A percentile compares a stretch with the other conserved stretches of the same genome.
Conservation (phyloP, 176 grass and related monocot genomes). For the Elaeis guineensis region DNA sequence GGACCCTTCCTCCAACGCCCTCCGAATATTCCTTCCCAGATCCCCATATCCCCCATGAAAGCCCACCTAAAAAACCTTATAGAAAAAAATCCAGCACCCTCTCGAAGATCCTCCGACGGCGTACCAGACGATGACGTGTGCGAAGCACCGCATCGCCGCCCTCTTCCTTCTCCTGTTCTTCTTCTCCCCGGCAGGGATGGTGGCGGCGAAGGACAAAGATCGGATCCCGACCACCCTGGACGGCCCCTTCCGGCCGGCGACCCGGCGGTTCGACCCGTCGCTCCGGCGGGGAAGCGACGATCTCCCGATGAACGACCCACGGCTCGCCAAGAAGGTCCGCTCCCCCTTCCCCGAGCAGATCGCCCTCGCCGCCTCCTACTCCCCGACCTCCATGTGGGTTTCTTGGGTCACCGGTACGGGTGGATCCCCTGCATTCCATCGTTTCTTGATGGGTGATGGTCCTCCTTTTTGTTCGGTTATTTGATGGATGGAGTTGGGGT, state of each 20-base stretch:
- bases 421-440: background rate
- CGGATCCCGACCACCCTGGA: slow-evolving; percentile 72
- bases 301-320: slow-evolving; percentile 47
- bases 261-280: slow-evolving; percentile 44
- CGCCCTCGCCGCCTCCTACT: slow-evolving; percentile 51
- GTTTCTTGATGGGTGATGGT: no score
- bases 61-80: no score
- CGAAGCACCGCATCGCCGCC: background rate
- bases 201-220: slow-evolving; percentile 6
- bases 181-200: background rate
- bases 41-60: no score
- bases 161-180: background rate
- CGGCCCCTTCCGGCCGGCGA: slow-evolving; percentile 54
- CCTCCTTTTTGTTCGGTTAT: background rate
- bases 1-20: no score
- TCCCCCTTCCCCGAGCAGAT: slow-evolving; percentile 78
- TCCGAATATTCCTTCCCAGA: no score
- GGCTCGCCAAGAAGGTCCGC: slow-evolving; percentile 31
- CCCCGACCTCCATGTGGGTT: slow-evolving; percentile 55
- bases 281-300: slow-evolving; percentile 76
- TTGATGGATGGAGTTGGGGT: background rate
- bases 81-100: no score
- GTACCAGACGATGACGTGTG: no score
- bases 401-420: slow-evolving; percentile 64
- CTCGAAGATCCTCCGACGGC: no score